Conservation (phyloP, 169 alveolate genomes). For the Eimeria necatrix region DNA sequence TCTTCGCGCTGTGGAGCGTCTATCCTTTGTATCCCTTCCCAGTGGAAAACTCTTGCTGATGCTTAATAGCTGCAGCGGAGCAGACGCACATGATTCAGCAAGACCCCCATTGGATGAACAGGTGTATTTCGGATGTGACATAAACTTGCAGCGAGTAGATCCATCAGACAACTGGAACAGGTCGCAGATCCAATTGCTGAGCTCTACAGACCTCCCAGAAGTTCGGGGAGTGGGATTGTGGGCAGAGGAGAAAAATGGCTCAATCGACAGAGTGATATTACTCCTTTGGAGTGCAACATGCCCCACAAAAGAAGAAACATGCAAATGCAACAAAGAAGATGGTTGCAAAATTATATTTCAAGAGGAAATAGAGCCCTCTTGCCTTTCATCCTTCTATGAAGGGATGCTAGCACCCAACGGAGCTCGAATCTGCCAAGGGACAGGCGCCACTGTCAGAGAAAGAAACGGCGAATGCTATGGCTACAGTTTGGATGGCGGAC, state of each 20-base stretch:
- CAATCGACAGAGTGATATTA: constrained; percentile 25
- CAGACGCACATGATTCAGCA: constrained; percentile 48
- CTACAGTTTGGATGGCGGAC: neutral
- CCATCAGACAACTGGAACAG: constrained; percentile 14
- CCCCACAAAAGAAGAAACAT: constrained; percentile 21
- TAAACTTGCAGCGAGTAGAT: constrained; percentile 41
- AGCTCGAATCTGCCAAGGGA: constrained; percentile 64
- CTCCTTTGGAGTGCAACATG: constrained; percentile 56
- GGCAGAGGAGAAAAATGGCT: constrained; percentile 42
- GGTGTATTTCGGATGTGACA: constrained; percentile 38
- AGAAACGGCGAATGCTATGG: constrained; percentile 24
- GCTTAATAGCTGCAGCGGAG: constrained; percentile 60
- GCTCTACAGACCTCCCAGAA: constrained; percentile 62
- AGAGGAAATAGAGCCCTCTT: neutral
- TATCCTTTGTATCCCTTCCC: constrained; percentile 37
- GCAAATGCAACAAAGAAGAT: constrained; percentile 33
- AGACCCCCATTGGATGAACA: constrained; percentile 21
- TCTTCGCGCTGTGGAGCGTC: constrained; percentile 46
- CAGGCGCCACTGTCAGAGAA: neutral
- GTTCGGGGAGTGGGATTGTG: constrained; percentile 41
- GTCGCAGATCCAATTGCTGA: neutral
- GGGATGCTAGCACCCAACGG: constrained; percentile 36
- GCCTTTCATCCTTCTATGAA: constrained; percentile 46
- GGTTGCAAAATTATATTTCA: constrained; percentile 26
- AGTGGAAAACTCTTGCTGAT: constrained; percentile 54